A percentile compares a stretch with the other conserved stretches of the same genome.
These are phyloP conservation scores for Tremellales sp. DNA, from an alignment of 1,284 basidiomycete species.

Conservation along the genomic window DNA sequence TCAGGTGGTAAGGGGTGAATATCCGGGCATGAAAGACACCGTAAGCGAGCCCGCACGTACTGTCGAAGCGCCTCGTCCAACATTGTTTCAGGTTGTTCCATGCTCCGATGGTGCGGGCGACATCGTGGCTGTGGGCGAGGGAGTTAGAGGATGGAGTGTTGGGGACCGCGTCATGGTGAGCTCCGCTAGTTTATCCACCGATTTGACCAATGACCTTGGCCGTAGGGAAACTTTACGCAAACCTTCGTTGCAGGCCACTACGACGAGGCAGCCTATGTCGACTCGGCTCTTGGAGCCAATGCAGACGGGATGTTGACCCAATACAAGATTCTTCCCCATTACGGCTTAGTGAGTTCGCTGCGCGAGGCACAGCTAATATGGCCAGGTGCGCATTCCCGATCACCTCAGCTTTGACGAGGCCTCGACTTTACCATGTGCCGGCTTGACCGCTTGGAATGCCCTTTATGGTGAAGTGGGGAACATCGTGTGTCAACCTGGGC, in stretches of 20 bases:
- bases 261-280: neutral
- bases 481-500: neutral
- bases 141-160: constrained; percentile 54
- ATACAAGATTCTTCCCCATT: neutral
- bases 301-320: constrained; percentile 1
- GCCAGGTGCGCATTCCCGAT: constrained; percentile 35
- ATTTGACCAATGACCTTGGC: neutral
- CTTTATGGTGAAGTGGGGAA: constrained; percentile 14
- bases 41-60: no score
- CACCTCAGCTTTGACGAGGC: constrained; percentile 44
- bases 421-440: constrained; percentile 46
- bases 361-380: neutral
- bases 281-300: neutral
- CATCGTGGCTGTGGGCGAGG: constrained; percentile 55
- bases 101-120: constrained; percentile 62
- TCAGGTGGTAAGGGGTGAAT: no score
- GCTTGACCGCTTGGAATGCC: constrained; percentile 48
- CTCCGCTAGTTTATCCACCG: neutral
- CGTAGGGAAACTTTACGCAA: neutral
- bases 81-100: neutral
- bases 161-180: constrained; percentile 56
- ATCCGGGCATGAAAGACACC: no score
- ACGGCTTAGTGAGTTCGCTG: neutral
- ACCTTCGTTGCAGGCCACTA: neutral
- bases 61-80: no score